These are phyloP conservation scores for Boletus semigastroideus DNA, from an alignment of 1,284 basidiomycete species.

Conservation along the genomic window DNA sequence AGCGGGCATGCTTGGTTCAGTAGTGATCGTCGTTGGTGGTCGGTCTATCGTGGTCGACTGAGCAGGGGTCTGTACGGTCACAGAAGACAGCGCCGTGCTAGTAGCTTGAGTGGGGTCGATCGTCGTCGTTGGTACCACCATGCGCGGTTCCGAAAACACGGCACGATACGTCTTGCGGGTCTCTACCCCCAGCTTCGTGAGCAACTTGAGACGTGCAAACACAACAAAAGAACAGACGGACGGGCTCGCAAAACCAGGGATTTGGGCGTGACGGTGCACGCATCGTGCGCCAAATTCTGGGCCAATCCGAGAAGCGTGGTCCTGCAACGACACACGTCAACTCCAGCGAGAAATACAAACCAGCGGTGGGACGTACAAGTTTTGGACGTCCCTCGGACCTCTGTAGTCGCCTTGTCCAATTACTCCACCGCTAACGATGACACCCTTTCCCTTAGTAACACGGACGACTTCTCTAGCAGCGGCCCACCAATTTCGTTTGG, in stretches of 20 bases:
- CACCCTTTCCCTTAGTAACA: constrained; percentile 73
- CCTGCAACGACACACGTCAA: constrained; percentile 33
- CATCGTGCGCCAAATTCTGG: constrained; percentile 63
- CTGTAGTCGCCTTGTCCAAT: constrained; percentile 57
- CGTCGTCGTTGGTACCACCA: constrained; percentile 50
- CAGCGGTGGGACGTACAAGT: constrained; percentile 51
- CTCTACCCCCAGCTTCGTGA: constrained; percentile 35
- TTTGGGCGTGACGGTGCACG: constrained; percentile 60
- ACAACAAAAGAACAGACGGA: constrained; percentile 35
- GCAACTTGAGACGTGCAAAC: background rate
- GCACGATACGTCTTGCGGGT: constrained; percentile 65
- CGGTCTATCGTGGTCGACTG: background rate
- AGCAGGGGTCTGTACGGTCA: background rate
- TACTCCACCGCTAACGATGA: constrained; percentile 68
- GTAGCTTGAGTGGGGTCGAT: background rate
- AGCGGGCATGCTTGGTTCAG: background rate
- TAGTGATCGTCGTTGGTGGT: background rate
- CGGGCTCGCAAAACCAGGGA: constrained; percentile 71
- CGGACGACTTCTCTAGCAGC: constrained; percentile 69
- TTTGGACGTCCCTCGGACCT: constrained; percentile 67
- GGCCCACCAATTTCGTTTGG: constrained; percentile 82
- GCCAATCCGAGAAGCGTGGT: constrained; percentile 65
- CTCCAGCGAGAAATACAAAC: too few relatives aligned
- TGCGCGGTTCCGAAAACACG: constrained; percentile 66
- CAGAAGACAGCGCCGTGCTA: background rate